Evolutionary conservation across 129 eudicot species (phyloP).

Genomic region (Flaveria trinervia): DNA sequence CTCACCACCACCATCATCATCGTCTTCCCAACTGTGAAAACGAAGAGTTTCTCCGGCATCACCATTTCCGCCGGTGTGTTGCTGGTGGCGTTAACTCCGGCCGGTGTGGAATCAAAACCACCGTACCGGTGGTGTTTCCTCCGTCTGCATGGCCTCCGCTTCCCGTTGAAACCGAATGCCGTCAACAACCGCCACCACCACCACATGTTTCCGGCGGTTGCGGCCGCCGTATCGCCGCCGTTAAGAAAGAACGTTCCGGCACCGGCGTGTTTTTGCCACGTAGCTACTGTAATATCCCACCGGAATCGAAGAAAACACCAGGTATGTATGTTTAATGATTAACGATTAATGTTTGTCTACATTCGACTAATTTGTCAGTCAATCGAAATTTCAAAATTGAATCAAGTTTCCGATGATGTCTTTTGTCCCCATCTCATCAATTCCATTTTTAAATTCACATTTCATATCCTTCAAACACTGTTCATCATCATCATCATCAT

Average conservation of each 20-base stretch:
- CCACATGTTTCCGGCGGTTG: slow-evolving; percentile 7
- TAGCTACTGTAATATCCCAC: slow-evolving; percentile 21
- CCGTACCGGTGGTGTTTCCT: slow-evolving; percentile 24
- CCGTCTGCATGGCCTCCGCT: slow-evolving; percentile 51
- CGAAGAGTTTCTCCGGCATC: slow-evolving; percentile 15
- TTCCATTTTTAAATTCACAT: background rate
- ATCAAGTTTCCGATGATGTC: background rate
- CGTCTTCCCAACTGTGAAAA: slow-evolving; percentile 23
- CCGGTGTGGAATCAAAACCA: slow-evolving; percentile 21
- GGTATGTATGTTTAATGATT: slow-evolving; percentile 27
- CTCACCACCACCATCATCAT: slow-evolving; percentile 8
- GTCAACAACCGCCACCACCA: background rate
- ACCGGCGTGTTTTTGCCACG: slow-evolving; percentile 88
- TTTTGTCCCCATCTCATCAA: slow-evolving; percentile 5
- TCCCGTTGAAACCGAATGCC: slow-evolving; percentile 23
- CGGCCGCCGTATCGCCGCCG: slow-evolving; percentile 7
- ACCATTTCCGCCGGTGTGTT: slow-evolving; percentile 25
- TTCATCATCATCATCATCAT: no score
- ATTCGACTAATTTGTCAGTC: no score
- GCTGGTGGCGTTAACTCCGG: slow-evolving; percentile 10
- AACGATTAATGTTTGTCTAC: no score
- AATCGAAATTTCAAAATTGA: background rate
- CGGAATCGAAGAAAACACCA: slow-evolving; percentile 50
- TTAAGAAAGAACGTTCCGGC: slow-evolving; percentile 58
- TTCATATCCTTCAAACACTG: background rate